These are phyloP conservation scores for Sclerotinia glacialis DNA, from an alignment of 2,329 filamentous ascomycete genomes.

Conservation along the genomic window DNA sequence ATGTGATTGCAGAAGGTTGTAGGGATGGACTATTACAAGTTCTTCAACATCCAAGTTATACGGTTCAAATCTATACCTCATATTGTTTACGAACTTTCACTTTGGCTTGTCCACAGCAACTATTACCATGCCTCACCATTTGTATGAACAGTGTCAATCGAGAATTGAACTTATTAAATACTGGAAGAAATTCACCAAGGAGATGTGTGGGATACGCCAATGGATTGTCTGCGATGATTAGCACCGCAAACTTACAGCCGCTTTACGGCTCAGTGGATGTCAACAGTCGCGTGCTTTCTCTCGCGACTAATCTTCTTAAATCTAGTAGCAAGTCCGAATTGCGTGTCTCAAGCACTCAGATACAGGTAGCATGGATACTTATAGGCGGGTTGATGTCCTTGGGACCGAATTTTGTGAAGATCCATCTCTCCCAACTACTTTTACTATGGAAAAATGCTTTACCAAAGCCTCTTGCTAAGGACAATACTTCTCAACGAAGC, in stretches of 20 bases:
- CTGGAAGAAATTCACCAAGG: slow-evolving; percentile 73
- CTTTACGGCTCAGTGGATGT: slow-evolving; percentile 94
- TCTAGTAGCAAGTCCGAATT: slow-evolving; percentile 88
- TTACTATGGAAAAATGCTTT: slow-evolving; percentile 96
- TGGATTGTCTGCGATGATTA: slow-evolving; percentile 84
- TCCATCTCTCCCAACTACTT: slow-evolving; percentile 89
- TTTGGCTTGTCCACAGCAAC: slow-evolving; percentile 85
- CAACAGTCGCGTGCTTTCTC: slow-evolving; percentile 84
- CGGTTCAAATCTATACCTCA: slow-evolving; percentile 87
- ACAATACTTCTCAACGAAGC: slow-evolving; percentile 80
- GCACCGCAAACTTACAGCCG: slow-evolving; percentile 82
- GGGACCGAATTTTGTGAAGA: slow-evolving; percentile 97
- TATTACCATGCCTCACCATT: slow-evolving; percentile 86
- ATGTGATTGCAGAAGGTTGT: slow-evolving; percentile 74
- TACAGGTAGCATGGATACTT: slow-evolving; percentile 96
- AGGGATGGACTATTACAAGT: slow-evolving; percentile 87
- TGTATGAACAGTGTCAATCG: slow-evolving; percentile 94
- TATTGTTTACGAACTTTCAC: slow-evolving; percentile 84
- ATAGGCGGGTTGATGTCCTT: slow-evolving; percentile 96
- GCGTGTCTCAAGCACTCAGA: slow-evolving; percentile 86
- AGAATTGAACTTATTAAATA: slow-evolving; percentile 74
- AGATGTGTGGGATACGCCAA: slow-evolving; percentile 89
- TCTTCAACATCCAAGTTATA: slow-evolving; percentile 91
- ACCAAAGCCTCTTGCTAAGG: slow-evolving; percentile 88
- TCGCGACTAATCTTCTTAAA: slow-evolving; percentile 89